A percentile compares a stretch with the other conserved stretches of the same genome.
phyloP scores from a whole-genome alignment of 2,329 filamentous ascomycete species.

The Dactylonectria macrodidyma region DNA sequence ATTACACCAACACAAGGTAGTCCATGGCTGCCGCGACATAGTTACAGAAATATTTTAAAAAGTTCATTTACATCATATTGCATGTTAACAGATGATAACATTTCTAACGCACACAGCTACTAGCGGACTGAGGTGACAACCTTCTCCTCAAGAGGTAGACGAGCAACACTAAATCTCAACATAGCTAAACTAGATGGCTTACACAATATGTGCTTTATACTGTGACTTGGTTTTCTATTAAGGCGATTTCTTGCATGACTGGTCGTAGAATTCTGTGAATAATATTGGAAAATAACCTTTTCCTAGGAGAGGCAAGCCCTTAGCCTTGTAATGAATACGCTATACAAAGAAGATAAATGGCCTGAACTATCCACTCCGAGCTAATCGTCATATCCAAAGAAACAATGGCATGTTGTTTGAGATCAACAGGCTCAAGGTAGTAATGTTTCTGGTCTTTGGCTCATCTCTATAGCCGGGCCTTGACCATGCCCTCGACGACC shows the following conservation, averaged over 20 bases:
- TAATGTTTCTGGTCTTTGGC: neutral
- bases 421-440: neutral
- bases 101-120: too few species aligned
- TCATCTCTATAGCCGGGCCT: slow-evolving; percentile 65
- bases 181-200: neutral
- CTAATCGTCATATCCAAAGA: slow-evolving; percentile 16
- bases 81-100: too few species aligned
- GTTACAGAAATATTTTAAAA: too few species aligned
- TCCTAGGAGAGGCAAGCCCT: slow-evolving; percentile 20
- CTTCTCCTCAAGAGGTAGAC: neutral
- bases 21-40: too few species aligned
- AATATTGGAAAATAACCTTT: slow-evolving; percentile 11
- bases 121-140: too few species aligned
- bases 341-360: slow-evolving; percentile 33
- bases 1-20: too few species aligned
- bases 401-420: neutral
- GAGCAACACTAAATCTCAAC: neutral
- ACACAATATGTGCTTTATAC: neutral
- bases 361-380: slow-evolving; percentile 27
- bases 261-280: neutral
- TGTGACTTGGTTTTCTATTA: neutral
- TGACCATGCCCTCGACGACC: slow-evolving; percentile 64
- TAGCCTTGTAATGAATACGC: slow-evolving; percentile 30
- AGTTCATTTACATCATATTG: too few species aligned
- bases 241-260: too few species aligned